phyloP scores from a whole-genome alignment of 495 filamentous ascomycete genomes.

The Daldinia childiae region DNA sequence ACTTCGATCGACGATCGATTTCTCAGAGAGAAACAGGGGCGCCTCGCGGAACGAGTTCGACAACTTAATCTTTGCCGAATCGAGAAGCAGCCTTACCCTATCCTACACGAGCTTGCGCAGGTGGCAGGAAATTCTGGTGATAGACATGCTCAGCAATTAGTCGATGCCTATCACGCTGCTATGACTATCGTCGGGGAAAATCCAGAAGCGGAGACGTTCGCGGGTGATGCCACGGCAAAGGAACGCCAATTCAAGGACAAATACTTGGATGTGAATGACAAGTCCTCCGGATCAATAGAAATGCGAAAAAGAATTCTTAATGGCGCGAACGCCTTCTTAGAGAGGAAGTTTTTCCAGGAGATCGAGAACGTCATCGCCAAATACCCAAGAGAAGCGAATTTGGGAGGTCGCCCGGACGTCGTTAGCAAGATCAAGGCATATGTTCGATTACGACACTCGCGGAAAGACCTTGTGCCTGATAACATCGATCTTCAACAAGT shows the following conservation, averaged over 20 bases:
- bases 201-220: constrained; percentile 59
- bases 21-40: constrained; percentile 79
- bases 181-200: constrained; percentile 76
- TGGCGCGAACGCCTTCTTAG: constrained; percentile 78
- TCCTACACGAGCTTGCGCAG: constrained; percentile 75
- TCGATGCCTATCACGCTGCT: constrained; percentile 81
- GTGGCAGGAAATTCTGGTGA: constrained; percentile 75
- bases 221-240: constrained; percentile 64
- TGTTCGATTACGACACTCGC: constrained; percentile 75
- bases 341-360: constrained; percentile 75
- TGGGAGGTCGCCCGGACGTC: constrained; percentile 87
- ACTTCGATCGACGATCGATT: constrained; percentile 74
- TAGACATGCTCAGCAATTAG: constrained; percentile 70
- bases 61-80: constrained; percentile 77
- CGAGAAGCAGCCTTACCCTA: constrained; percentile 68
- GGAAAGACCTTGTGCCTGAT: constrained; percentile 83
- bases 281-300: constrained; percentile 65
- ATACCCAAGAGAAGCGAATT: constrained; percentile 85
- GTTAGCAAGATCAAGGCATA: constrained; percentile 92
- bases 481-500: constrained; percentile 75
- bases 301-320: constrained; percentile 79
- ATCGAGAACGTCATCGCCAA: constrained; percentile 79
- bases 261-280: constrained; percentile 76
- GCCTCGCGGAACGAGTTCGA: constrained; percentile 78
- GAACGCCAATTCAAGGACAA: constrained; percentile 79